Conservation (phyloP, 2,329 filamentous ascomycete species). For the Phialophora expanda region DNA sequence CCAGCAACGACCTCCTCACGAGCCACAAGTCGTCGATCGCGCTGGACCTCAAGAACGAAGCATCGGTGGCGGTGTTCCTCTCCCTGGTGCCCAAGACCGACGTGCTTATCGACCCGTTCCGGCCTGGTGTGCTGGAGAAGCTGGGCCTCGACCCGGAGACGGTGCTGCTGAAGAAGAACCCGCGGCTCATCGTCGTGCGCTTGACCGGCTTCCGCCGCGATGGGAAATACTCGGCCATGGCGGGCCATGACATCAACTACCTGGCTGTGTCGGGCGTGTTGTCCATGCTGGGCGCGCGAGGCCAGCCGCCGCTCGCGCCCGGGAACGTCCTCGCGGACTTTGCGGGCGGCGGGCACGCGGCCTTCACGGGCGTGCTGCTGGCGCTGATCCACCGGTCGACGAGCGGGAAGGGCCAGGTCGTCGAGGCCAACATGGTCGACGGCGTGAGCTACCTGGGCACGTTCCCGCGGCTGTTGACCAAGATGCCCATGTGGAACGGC, state of each 20-base stretch:
- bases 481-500: constrained; percentile 65
- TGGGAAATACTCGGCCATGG: constrained; percentile 84
- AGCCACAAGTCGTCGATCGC: constrained; percentile 78
- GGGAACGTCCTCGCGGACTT: constrained; percentile 89
- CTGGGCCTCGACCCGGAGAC: constrained; percentile 74
- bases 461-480: constrained; percentile 72
- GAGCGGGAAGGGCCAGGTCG: constrained; percentile 78
- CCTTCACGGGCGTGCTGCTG: constrained; percentile 81
- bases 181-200: constrained; percentile 76
- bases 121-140: constrained; percentile 86
- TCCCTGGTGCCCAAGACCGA: constrained; percentile 69
- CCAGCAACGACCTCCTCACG: constrained; percentile 72
- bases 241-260: constrained; percentile 96
- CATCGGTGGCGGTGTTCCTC: constrained; percentile 70
- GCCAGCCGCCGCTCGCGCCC: constrained; percentile 74
- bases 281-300: constrained; percentile 70
- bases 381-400: constrained; percentile 66
- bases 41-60: constrained; percentile 78
- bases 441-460: constrained; percentile 78
- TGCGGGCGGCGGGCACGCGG: constrained; percentile 81
- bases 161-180: constrained; percentile 70
- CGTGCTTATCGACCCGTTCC: constrained; percentile 89
- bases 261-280: constrained; percentile 84
- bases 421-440: constrained; percentile 97
- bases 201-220: constrained; percentile 91